These are phyloP conservation scores for Pseudoperonospora humuli DNA, from an alignment of 352 stramenopile species.

Conservation along the genomic window DNA sequence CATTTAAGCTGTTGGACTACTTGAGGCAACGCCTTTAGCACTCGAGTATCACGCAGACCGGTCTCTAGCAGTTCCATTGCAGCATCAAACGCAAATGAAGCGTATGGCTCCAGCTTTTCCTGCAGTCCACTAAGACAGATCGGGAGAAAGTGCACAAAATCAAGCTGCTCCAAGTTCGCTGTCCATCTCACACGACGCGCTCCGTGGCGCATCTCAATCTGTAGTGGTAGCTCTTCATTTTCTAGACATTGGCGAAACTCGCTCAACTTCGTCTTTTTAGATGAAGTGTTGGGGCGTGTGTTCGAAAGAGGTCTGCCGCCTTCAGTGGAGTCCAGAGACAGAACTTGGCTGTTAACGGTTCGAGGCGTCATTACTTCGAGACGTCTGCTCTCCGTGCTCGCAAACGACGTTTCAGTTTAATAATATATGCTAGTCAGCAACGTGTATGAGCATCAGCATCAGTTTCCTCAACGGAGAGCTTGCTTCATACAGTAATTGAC, in stretches of 20 bases:
- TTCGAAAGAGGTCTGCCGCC: no score
- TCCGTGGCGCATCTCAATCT: slow-evolving; percentile 38
- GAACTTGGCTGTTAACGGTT: no score
- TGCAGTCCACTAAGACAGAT: slow-evolving; percentile 72
- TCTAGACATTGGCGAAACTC: slow-evolving; percentile 72
- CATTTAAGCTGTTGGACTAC: no score
- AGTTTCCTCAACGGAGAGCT: no score
- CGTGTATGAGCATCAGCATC: no score
- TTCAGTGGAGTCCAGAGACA: no score
- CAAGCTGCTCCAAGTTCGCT: slow-evolving; percentile 40
- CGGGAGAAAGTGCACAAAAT: slow-evolving; percentile 59
- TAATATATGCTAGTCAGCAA: no score
- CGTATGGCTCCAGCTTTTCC: slow-evolving; percentile 63
- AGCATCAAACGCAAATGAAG: slow-evolving; percentile 61
- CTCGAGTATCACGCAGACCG: slow-evolving; percentile 30
- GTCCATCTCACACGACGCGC: slow-evolving; percentile 53
- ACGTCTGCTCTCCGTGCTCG: no score
- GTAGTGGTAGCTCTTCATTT: slow-evolving; percentile 51
- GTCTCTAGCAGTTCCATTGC: slow-evolving; percentile 56
- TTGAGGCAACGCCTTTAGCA: no score
- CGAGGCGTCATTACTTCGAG: no score
- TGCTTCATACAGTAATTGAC: no score
- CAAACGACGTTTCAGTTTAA: no score
- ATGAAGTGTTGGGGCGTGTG: slow-evolving; percentile 37
- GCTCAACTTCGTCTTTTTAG: slow-evolving; percentile 49